phyloP scores from a whole-genome alignment of 78 protist genomes.

The Emiliania huxleyi region DNA sequence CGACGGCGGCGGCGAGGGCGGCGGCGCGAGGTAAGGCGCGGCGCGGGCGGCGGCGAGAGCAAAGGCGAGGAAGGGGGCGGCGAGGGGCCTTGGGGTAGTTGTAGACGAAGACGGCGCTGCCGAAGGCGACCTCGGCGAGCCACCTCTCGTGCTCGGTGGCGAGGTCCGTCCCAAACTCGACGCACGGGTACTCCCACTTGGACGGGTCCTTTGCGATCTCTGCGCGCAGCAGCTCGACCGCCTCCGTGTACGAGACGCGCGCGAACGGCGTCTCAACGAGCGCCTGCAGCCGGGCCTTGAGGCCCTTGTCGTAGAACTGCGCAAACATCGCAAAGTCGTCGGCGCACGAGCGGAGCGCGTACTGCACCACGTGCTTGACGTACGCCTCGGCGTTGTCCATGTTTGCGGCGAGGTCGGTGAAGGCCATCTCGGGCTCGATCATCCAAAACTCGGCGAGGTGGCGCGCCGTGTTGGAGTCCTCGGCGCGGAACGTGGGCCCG shows the following conservation, averaged over 20 bases:
- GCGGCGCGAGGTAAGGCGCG: no score
- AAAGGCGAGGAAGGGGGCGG: no score
- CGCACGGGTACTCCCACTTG: conserved; percentile 11
- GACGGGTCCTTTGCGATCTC: conserved; percentile 18
- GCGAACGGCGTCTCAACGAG: conserved; percentile 14
- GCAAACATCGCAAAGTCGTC: conserved; percentile 18
- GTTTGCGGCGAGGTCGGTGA: conserved; percentile 61
- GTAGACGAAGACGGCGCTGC: background rate
- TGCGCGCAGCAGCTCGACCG: conserved; percentile 55
- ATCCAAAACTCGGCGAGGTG: conserved; percentile 91
- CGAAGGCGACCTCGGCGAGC: conserved; percentile 31
- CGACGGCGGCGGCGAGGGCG: no score
- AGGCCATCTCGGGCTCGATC: conserved; percentile 89
- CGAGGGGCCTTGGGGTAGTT: conserved; percentile 34
- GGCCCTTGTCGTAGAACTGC: background rate
- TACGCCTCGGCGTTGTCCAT: conserved; percentile 67
- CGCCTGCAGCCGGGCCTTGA: background rate
- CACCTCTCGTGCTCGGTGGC: conserved; percentile 81
- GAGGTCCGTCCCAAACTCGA: conserved; percentile 59
- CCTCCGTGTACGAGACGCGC: conserved; percentile 62
- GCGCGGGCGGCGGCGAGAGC: no score
- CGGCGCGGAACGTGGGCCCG: conserved; percentile 80
- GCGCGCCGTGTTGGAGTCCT: conserved; percentile 49
- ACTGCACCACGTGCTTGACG: background rate
- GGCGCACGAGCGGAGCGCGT: background rate